Evolutionary conservation across 2,329 filamentous ascomycete species (phyloP).

Genomic region (Ophiostoma ips): DNA sequence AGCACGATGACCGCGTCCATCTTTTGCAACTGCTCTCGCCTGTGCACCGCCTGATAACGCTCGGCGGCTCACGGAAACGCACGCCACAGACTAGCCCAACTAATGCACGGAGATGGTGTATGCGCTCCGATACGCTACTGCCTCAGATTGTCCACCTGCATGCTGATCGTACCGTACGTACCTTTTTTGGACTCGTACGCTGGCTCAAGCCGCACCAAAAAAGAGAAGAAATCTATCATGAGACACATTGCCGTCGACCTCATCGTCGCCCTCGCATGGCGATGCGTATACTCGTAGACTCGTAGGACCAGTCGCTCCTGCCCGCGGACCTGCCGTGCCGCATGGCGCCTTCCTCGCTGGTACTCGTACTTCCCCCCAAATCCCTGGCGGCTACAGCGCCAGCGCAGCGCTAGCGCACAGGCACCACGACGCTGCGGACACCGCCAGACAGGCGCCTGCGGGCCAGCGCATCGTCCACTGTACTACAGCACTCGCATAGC

Average conservation of each 20-base stretch:
- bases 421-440: background rate
- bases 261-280: too few species aligned
- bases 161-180: background rate
- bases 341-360: background rate
- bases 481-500: too few species aligned
- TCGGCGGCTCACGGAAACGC: background rate
- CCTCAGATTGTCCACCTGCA: conserved; percentile 5
- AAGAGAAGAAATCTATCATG: too few species aligned
- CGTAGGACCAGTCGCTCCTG: background rate
- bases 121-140: conserved; percentile 11
- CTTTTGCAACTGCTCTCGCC: too few species aligned
- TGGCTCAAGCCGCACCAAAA: too few species aligned
- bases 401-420: conserved; percentile 2
- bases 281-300: too few species aligned
- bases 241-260: too few species aligned
- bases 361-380: background rate
- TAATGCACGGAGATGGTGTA: conserved; percentile 8
- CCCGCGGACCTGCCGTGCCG: background rate
- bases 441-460: conserved; percentile 1
- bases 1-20: too few species aligned
- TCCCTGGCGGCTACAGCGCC: conserved; percentile 8
- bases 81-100: background rate
- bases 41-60: background rate
- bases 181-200: too few species aligned
- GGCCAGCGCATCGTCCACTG: too few species aligned